Conservation (phyloP, 306 rosid species). For the Acacia melanoxylon region DNA sequence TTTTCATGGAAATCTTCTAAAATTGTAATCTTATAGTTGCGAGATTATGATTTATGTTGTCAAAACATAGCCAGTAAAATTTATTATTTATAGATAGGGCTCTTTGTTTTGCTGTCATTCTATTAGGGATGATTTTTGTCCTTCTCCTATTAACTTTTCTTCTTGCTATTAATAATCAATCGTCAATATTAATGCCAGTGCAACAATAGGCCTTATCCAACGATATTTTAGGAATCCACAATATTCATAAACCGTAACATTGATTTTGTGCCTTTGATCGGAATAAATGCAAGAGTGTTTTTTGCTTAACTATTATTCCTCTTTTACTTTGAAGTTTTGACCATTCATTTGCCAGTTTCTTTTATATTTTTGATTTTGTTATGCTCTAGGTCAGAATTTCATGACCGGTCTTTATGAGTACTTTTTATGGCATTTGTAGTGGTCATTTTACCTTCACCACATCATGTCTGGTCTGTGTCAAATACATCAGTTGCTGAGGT, state of each 20-base stretch:
- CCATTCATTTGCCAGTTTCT: conserved; percentile 7
- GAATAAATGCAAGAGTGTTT: conserved; percentile 4
- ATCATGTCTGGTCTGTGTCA: conserved; percentile 88
- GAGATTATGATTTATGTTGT: conserved; percentile 30
- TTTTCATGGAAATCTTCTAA: background rate
- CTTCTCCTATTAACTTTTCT: conserved; percentile 3
- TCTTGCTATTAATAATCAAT: background rate
- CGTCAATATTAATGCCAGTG: background rate
- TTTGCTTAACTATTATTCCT: conserved; percentile 22
- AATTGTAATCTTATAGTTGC: conserved; percentile 13
- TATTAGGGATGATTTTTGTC: conserved; percentile 4
- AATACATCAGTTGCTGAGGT: conserved; percentile 78
- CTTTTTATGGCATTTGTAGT: conserved; percentile 53
- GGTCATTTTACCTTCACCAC: conserved; percentile 82
- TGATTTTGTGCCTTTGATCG: background rate
- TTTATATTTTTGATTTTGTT: conserved; percentile 8
- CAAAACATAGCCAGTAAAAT: conserved; percentile 14
- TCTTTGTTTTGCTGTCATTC: conserved; percentile 18
- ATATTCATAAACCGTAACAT: background rate
- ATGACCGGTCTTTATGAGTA: conserved; percentile 11
- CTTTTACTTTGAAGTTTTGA: conserved; percentile 14
- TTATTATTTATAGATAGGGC: conserved; percentile 17
- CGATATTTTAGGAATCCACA: background rate
- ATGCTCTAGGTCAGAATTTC: background rate
- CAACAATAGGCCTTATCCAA: background rate